Conservation (phyloP, 179 eudicot species). For the Patellifolia procumbens region DNA sequence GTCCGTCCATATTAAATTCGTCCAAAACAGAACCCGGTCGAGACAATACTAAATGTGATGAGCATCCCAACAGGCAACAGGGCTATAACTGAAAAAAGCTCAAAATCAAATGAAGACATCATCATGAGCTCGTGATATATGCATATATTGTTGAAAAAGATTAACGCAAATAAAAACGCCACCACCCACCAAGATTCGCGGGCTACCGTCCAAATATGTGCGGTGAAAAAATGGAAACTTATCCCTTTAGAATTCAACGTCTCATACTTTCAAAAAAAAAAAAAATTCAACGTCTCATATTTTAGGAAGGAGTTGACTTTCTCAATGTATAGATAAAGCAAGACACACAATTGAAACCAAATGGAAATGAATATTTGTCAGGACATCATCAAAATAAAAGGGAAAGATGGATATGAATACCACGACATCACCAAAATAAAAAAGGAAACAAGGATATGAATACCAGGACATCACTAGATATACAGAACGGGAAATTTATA, state of each 20-base stretch:
- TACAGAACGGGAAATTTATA: too few relatives aligned
- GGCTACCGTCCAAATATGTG: slow-evolving; percentile 25
- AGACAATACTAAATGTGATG: background rate
- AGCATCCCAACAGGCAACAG: background rate
- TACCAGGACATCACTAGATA: too few relatives aligned
- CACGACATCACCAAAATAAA: too few relatives aligned
- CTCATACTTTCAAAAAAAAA: background rate
- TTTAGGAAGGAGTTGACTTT: slow-evolving; percentile 23
- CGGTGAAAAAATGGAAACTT: slow-evolving; percentile 1
- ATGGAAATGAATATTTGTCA: too few relatives aligned
- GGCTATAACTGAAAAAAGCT: background rate
- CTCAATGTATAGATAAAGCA: background rate
- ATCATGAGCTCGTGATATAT: background rate
- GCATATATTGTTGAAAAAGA: background rate
- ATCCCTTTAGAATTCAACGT: background rate
- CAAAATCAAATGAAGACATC: background rate
- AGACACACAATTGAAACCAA: background rate
- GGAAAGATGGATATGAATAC: too few relatives aligned
- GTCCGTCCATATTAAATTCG: too few relatives aligned
- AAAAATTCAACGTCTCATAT: background rate
- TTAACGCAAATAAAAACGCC: background rate
- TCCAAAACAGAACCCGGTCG: too few relatives aligned
- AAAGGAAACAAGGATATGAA: too few relatives aligned
- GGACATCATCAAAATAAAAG: too few relatives aligned
- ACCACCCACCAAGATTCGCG: slow-evolving; percentile 11